A percentile compares a stretch with the other conserved stretches of the same genome.
Conservation (phyloP, 495 filamentous ascomycete genomes). For the Talaromyces liani region DNA sequence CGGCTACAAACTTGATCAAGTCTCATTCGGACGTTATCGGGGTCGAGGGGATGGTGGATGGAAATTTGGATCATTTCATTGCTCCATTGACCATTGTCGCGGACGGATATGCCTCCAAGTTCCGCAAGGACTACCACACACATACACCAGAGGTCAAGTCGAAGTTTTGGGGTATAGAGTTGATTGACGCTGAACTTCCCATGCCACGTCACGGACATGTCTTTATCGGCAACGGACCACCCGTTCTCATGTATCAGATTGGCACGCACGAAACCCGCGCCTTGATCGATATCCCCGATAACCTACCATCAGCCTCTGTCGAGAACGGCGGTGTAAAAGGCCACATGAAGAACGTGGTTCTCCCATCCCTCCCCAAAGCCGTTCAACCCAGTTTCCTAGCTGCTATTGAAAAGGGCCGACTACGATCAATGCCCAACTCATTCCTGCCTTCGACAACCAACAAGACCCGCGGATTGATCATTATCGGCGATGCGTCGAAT, state of each 20-base stretch:
- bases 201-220: conserved; percentile 74
- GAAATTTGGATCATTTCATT: conserved; percentile 70
- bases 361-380: conserved; percentile 66
- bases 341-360: conserved; percentile 67
- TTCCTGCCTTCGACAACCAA: conserved; percentile 75
- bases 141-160: conserved; percentile 61
- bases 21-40: conserved; percentile 61
- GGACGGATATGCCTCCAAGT: conserved; percentile 90
- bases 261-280: conserved; percentile 89
- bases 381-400: conserved; percentile 66
- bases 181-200: conserved; percentile 79
- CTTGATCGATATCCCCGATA: conserved; percentile 83
- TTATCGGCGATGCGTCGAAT: conserved; percentile 89
- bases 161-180: conserved; percentile 87
- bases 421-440: conserved; percentile 86
- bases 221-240: conserved; percentile 67
- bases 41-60: conserved; percentile 59
- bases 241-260: conserved; percentile 94
- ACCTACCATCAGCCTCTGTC: conserved; percentile 60
- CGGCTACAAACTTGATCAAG: conserved; percentile 54
- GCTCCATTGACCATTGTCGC: conserved; percentile 79
- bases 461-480: conserved; percentile 63
- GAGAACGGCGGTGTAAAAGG: conserved; percentile 73
- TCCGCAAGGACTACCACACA: conserved; percentile 74
- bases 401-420: conserved; percentile 66